Evolutionary conservation across 768 basidiomycete genomes (phyloP), one percentile per base, ranked within the genome.

Genomic region (Trichaptum fuscoviolaceum): DNA sequence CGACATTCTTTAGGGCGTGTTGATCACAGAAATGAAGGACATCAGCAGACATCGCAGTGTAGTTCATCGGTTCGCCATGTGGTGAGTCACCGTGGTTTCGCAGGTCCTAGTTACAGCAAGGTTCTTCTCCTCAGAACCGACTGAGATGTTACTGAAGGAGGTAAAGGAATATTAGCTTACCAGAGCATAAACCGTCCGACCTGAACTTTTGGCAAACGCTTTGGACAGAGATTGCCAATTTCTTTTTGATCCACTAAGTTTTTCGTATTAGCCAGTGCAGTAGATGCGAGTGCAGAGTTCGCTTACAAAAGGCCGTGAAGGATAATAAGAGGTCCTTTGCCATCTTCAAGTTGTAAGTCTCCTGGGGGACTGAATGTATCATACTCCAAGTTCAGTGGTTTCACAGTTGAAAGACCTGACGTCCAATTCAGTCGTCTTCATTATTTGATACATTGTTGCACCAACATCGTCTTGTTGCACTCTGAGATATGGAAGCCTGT

Each of bases 1-100:
- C 85, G 20, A 95, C 83, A 20, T 89, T 79, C 1, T 79, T 78
- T 57, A 92, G 74, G 0, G 78, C 78, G 62, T 85, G 83, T 35
- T 79, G 77, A 20, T 78, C 71, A 67, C 91, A 83, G 72, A 95
- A 93, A 59, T 84, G 79, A 1, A 88, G 75, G 15, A 96, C 84
- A 71, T 97, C 95, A 4, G 77, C 76, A 0, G 92, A 93, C 92
- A 96, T 92, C 42, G 87, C 82, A 10, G 77, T 73, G 74, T 96
- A 96, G 17, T 84, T 87, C 84, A 92, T 91, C 0, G 89, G 88
- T 12, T 77, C 78, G 20, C 79, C 81, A 73, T 94, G 93, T 0
- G 91, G 93, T 0, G 93, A 95, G 20, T 82, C 75, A 1, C 95
- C 95, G 70, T 96, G 95, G 72, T 96, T 97, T n/a, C 95, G 82